Base-by-base conservation (phyloP, 306 rosid genomes). In the Arachis stenosperma region DNA sequence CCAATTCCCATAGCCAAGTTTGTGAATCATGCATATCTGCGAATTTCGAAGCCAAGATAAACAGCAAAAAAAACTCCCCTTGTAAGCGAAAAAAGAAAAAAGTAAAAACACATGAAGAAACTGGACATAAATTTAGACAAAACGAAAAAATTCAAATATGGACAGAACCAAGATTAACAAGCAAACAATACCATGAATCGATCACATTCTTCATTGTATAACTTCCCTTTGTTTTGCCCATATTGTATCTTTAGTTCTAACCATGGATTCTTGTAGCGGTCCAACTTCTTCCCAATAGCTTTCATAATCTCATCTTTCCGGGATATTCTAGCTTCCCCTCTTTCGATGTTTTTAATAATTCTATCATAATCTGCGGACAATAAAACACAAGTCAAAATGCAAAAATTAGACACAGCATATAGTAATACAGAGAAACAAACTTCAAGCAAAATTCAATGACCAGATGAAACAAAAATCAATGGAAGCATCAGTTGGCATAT, bases 211-310 rank as follows among this genome's bases (percentile, higher is more conserved):
- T 94, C 99, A 43, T 94, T 94, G 84, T 91, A 94, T 71, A 91
- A 77, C 82, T 94, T 94, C 75, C 99, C 99, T 70, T 94, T 94
- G 87, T 94, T 94, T 82, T 94, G 99, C 61, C 99, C 99, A 75
- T 94, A 94, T 53, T 84, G 95, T 84, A 94, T 91, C 86, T 94
- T 94, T 74, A 94, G 81, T 84, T 94, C 99, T 69, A 94, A 83
- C 99, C 99, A 94, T 11, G 99, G 99, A 84, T 94, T 94, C 90
- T 91, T 94, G 87, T 94, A 94, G 70, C 97, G 96, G 71, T 91
- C 96, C 88, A 94, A 79, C 84, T 94, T 94, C 88, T 94, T 94
- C 67, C 96, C 99, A 75, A 94, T 89, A 65, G 99, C 99, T 79
- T 94, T 94, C 99, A 89, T 94, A 76, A 94, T 94, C 85, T 94